Evolutionary conservation across 1,284 basidiomycete species (phyloP), one percentile per base, ranked within the genome.

Genomic region (Exobasidium rhododendri): DNA sequence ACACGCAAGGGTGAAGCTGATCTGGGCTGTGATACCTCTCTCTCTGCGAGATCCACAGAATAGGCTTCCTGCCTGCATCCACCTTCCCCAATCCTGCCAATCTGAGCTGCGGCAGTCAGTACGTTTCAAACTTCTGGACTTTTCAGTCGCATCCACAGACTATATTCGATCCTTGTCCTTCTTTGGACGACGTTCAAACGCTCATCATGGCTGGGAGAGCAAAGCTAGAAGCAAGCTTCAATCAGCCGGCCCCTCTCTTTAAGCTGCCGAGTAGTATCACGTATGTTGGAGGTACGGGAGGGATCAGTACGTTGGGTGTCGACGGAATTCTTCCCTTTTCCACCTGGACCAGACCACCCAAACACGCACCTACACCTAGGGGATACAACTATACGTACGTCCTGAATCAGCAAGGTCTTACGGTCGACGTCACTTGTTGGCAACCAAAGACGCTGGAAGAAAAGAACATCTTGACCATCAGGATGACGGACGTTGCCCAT

Each of bases 41-140:
- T 7, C 24, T 31, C 47, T 26, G 47, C 22, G 43, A 44, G 43
- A 31, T 26, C 14, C 22, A 14, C 22, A 50, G 47, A 2, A 55
- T 55, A 2, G 35, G 47, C 26, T 50, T 50, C 13, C n/a, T 50
- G 14, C 47, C 47, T 4, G 52, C 52, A n/a, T 35, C 52, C 13
- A 55, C 52, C 2, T 55, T 55, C 35, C 52, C 52, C 2, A 55
- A 55, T 55, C 52, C 52, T 14, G 52, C 52, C n/a, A 55, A 55
- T 17, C 29, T 55, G 14, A 26, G 20, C 22, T 55, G 52, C 17
- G 52, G 52, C 3, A 22, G 20, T 26, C 52, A 55, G 14, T 44
- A 30, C 29, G 40, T 55, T 3, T 55, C 52, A 14, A 44, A 55
- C 28, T 55, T 55, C 22, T 55, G 52, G 52, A 55, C 52, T 2